Conservation (phyloP, 169 alveolate species). For the Plasmodium relictum region DNA sequence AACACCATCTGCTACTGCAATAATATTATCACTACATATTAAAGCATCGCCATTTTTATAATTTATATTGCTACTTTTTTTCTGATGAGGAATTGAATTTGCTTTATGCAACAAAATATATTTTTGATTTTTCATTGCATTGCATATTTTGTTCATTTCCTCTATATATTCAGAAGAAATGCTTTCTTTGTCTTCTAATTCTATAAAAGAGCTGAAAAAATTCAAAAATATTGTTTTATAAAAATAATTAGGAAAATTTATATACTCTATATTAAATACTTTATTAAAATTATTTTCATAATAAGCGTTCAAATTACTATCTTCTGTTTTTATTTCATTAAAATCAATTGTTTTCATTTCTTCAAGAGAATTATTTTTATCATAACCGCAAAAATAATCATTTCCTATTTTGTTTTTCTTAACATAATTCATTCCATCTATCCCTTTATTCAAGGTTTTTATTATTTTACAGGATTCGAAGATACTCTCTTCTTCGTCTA, state of each 20-base stretch:
- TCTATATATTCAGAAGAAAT: constrained; percentile 27
- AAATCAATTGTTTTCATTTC: neutral
- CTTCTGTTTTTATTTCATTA: neutral
- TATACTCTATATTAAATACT: constrained; percentile 39
- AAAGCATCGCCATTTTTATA: constrained; percentile 75
- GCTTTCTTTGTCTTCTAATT: constrained; percentile 24
- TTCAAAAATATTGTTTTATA: constrained; percentile 40
- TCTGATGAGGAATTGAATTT: constrained; percentile 46
- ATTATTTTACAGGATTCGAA: constrained; percentile 29
- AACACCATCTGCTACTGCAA: constrained; percentile 75
- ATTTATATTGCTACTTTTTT: constrained; percentile 36
- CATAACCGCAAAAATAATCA: constrained; percentile 53
- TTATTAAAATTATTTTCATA: constrained; percentile 65
- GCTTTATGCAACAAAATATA: constrained; percentile 59
- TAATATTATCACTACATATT: constrained; percentile 67
- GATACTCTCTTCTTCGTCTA: constrained; percentile 32
- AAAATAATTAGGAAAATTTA: constrained; percentile 38
- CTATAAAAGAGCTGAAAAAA: constrained; percentile 45
- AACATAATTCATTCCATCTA: constrained; percentile 32
- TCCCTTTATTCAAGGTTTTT: constrained; percentile 12
- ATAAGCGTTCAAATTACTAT: constrained; percentile 51
- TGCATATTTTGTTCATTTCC: constrained; percentile 23
- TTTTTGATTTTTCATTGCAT: constrained; percentile 25
- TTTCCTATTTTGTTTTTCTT: constrained; percentile 12
- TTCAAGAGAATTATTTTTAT: constrained; percentile 32